These are phyloP conservation scores for Scheffersomyces parashehatae DNA, from an alignment of 1,139 yeast species.

Conservation along the genomic window DNA sequence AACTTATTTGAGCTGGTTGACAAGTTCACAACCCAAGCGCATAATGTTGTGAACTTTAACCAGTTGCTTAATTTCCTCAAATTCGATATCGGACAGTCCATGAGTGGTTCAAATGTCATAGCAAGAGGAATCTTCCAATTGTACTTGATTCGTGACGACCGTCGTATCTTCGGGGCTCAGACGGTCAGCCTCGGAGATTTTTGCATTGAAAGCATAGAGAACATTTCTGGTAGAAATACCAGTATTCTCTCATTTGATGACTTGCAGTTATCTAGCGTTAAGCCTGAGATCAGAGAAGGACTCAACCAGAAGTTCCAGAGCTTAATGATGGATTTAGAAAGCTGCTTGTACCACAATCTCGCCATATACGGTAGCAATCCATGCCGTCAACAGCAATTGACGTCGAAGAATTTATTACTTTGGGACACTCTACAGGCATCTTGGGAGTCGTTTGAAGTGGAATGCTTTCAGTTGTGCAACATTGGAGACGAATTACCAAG, in stretches of 20 bases:
- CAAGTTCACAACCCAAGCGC: conserved; percentile 22
- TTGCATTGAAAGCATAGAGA: conserved; percentile 23
- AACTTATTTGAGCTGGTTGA: conserved; percentile 36
- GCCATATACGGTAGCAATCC: conserved; percentile 69
- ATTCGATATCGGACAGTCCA: conserved; percentile 30
- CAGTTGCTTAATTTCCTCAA: conserved; percentile 39
- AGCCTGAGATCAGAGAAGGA: background rate
- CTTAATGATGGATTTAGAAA: conserved; percentile 38
- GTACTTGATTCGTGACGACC: conserved; percentile 61
- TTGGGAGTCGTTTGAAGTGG: conserved; percentile 54
- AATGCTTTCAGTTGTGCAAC: conserved; percentile 29
- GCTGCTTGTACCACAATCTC: conserved; percentile 55
- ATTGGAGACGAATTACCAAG: conserved; percentile 33
- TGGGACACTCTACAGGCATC: conserved; percentile 85
- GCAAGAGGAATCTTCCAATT: conserved; percentile 64
- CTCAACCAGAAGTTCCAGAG: background rate
- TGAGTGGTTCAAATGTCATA: conserved; percentile 45
- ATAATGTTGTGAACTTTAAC: conserved; percentile 23
- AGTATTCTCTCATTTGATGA: conserved; percentile 8
- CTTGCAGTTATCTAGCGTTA: conserved; percentile 15
- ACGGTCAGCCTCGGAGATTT: conserved; percentile 13
- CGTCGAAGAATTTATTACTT: conserved; percentile 51
- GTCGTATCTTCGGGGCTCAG: conserved; percentile 43
- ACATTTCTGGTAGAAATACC: conserved; percentile 26
- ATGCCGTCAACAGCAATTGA: conserved; percentile 78